A percentile compares a stretch with the other conserved stretches of the same genome.
These are phyloP conservation scores for Cercospora sojina DNA, from an alignment of 2,329 filamentous ascomycete species.

Conservation along the genomic window DNA sequence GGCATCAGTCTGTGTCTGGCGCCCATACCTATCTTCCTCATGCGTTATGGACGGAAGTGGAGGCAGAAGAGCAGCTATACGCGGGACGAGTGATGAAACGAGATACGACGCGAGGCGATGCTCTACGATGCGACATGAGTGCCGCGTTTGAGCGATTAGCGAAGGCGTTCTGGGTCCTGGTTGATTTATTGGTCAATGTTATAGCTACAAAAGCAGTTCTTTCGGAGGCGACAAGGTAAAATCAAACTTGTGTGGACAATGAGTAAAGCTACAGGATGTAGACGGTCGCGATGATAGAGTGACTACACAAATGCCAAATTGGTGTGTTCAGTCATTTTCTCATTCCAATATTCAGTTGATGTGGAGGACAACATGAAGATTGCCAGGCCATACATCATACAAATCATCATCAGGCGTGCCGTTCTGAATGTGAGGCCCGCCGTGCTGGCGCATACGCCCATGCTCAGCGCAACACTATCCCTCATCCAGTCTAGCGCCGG, in stretches of 20 bases:
- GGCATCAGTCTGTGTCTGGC: slow-evolving; percentile 28
- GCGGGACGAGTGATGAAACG: slow-evolving; percentile 19
- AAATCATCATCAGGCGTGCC: not conserved
- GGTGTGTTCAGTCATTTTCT: not conserved
- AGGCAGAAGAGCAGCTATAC: slow-evolving; percentile 33
- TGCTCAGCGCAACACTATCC: slow-evolving; percentile 2
- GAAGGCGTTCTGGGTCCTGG: not conserved
- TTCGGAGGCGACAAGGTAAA: not conserved
- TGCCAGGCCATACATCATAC: not conserved
- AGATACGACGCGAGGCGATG: slow-evolving; percentile 11
- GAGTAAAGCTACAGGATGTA: not conserved
- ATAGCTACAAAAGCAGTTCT: not conserved
- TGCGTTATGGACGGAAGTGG: slow-evolving; percentile 32
- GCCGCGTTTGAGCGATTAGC: slow-evolving; percentile 11
- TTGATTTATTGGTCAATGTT: not conserved
- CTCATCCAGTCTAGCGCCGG: not conserved
- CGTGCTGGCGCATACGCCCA: slow-evolving; percentile 9
- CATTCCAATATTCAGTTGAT: not conserved
- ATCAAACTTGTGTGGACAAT: not conserved
- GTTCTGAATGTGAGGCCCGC: not conserved
- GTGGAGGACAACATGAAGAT: not conserved
- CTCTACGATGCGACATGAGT: slow-evolving; percentile 14
- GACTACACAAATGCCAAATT: not conserved
- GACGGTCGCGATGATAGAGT: not conserved
- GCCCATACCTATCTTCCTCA: slow-evolving; percentile 32